phyloP scores from a whole-genome alignment of 768 basidiomycete genomes.

The Symmetrospora coprosmae region DNA sequence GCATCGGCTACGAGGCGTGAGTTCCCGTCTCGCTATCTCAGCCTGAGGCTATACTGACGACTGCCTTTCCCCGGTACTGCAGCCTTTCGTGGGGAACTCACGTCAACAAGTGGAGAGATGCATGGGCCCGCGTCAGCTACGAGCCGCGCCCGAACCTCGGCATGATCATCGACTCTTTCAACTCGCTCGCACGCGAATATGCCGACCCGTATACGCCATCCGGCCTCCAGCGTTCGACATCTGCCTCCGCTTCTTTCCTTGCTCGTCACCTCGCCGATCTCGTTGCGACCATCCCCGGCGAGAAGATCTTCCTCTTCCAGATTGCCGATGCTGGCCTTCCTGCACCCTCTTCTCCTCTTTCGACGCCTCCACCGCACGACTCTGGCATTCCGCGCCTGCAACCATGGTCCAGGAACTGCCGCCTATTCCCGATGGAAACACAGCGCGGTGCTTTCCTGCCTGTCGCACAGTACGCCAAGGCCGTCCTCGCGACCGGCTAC shows the following conservation, averaged over 20 bases:
- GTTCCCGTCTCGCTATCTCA: no score
- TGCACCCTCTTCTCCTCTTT: conserved; percentile 11
- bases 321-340: conserved; percentile 37
- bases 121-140: conserved; percentile 38
- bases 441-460: conserved; percentile 37
- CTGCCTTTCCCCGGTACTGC: conserved; percentile 34
- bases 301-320: conserved; percentile 41
- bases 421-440: conserved; percentile 40
- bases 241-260: conserved; percentile 26
- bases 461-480: conserved; percentile 36
- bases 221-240: conserved; percentile 27
- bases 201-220: conserved; percentile 37
- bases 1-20: conserved; percentile 30
- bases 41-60: no score
- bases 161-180: conserved; percentile 40
- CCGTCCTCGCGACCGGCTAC: conserved; percentile 37
- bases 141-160: conserved; percentile 40
- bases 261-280: conserved; percentile 34
- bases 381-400: conserved; percentile 28
- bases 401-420: conserved; percentile 39
- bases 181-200: conserved; percentile 39
- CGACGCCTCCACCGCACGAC: conserved; percentile 25
- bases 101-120: conserved; percentile 39
- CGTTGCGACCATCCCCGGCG: conserved; percentile 34
- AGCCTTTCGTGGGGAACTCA: conserved; percentile 38